Conservation (phyloP, 2,329 filamentous ascomycete genomes). For the Clathrospora elynae region DNA sequence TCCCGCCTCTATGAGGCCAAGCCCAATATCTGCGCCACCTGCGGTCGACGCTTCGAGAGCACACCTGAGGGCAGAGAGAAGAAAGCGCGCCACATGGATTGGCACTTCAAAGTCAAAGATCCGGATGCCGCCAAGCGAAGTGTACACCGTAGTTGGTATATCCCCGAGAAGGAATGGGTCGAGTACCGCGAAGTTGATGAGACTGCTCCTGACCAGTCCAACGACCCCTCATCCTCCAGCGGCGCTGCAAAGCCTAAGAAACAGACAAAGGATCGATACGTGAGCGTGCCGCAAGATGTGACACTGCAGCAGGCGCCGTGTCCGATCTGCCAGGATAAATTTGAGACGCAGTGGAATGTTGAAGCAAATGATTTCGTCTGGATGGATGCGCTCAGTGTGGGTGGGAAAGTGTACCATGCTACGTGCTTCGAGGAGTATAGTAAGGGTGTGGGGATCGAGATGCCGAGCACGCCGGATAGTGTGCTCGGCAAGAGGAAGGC, state of each 20-base stretch:
- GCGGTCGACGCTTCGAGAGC: conserved; percentile 81
- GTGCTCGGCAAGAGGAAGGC: conserved; percentile 47
- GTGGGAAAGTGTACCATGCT: conserved; percentile 82
- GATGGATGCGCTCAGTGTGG: conserved; percentile 82
- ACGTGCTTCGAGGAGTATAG: conserved; percentile 78
- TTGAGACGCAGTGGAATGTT: conserved; percentile 89
- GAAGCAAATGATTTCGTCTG: conserved; percentile 97
- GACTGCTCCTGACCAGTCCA: conserved; percentile 46
- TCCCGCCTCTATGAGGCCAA: conserved; percentile 77
- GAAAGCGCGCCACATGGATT: conserved; percentile 93
- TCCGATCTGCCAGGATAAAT: conserved; percentile 93
- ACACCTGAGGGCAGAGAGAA: conserved; percentile 79
- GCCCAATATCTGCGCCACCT: conserved; percentile 87
- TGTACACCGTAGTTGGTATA: conserved; percentile 92
- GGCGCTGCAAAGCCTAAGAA: conserved; percentile 52
- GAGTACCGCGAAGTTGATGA: conserved; percentile 81
- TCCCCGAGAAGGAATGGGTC: conserved; percentile 94
- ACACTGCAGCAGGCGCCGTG: conserved; percentile 77
- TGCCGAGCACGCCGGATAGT: conserved; percentile 44
- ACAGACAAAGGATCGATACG: conserved; percentile 69
- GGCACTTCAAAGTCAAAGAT: conserved; percentile 96
- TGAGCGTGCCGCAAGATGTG: conserved; percentile 81
- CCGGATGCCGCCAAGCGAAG: conserved; percentile 83
- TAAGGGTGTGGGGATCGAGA: conserved; percentile 38
- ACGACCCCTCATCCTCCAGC: conserved; percentile 38